Percentiles rank a stretch among this genome's conserved stretches.
Evolutionary conservation across 768 basidiomycete species (phyloP).

Genomic region (Chalciporus chontae): DNA sequence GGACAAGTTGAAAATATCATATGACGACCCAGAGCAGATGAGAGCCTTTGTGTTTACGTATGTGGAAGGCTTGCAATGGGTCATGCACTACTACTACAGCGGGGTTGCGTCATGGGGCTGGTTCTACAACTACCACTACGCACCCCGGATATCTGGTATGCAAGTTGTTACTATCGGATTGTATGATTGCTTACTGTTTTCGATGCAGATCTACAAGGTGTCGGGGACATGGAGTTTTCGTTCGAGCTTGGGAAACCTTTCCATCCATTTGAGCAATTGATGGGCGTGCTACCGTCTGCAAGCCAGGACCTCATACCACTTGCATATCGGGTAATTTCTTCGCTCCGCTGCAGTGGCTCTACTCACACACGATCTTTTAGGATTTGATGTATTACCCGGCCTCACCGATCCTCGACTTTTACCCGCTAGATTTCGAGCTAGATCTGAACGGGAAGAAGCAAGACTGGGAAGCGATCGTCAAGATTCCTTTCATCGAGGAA

Average conservation of each 20-base stretch:
- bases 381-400: slow-evolving; percentile 84
- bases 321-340: slow-evolving; percentile 68
- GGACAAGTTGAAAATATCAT: slow-evolving; percentile 86
- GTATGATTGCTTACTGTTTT: slow-evolving; percentile 4
- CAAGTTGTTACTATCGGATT: background rate
- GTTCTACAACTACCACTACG: slow-evolving; percentile 99
- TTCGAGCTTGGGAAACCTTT: slow-evolving; percentile 90
- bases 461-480: slow-evolving; percentile 98
- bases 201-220: slow-evolving; percentile 48
- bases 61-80: slow-evolving; percentile 96
- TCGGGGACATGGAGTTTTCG: slow-evolving; percentile 78
- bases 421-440: slow-evolving; percentile 85
- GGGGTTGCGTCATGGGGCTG: slow-evolving; percentile 98
- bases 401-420: slow-evolving; percentile 92
- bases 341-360: background rate
- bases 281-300: slow-evolving; percentile 94
- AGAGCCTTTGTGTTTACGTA: slow-evolving; percentile 73
- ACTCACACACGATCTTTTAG: slow-evolving; percentile 35
- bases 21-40: slow-evolving; percentile 65
- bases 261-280: slow-evolving; percentile 90
- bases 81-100: slow-evolving; percentile 97
- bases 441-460: slow-evolving; percentile 98
- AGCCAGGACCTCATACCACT: slow-evolving; percentile 84
- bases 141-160: slow-evolving; percentile 92
- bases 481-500: slow-evolving; percentile 97